A percentile compares a stretch with the other conserved stretches of the same genome.
phyloP scores from a whole-genome alignment of 208 protist genomes.

The Balamuthia mandrillaris region DNA sequence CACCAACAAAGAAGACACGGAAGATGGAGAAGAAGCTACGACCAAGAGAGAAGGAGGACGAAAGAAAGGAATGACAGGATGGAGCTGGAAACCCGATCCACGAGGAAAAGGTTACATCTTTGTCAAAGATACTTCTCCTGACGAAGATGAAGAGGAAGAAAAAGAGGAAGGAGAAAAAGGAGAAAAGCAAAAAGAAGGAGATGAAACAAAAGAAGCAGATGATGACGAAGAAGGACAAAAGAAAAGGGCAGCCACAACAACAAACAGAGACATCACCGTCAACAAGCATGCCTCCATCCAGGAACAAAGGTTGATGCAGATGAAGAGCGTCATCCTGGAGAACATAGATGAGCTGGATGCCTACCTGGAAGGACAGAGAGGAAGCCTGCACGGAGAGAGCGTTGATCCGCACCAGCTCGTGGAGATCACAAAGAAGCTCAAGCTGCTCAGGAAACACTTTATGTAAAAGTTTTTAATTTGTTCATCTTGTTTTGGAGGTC shows the following conservation, averaged over 20 bases:
- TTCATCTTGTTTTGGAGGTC: background rate
- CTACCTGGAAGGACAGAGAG: background rate
- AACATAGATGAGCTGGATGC: background rate
- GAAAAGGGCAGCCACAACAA: background rate
- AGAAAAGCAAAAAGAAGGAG: background rate
- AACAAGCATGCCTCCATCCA: background rate
- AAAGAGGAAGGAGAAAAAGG: background rate
- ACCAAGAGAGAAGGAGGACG: background rate
- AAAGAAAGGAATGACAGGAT: background rate
- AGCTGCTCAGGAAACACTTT: too few species aligned
- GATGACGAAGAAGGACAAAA: background rate
- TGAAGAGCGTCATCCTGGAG: background rate
- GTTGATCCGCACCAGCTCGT: background rate
- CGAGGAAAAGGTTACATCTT: too few species aligned
- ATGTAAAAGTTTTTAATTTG: too few species aligned
- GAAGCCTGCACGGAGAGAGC: background rate
- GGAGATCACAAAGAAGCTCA: too few species aligned
- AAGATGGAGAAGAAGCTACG: background rate
- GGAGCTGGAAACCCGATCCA: too few species aligned
- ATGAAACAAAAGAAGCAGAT: background rate
- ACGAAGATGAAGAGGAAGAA: too few species aligned
- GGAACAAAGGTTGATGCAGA: background rate
- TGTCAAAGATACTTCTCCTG: too few species aligned
- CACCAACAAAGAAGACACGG: background rate
- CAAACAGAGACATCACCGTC: background rate